phyloP scores from a whole-genome alignment of 331 rosid genomes.

The Malus hybrid region DNA sequence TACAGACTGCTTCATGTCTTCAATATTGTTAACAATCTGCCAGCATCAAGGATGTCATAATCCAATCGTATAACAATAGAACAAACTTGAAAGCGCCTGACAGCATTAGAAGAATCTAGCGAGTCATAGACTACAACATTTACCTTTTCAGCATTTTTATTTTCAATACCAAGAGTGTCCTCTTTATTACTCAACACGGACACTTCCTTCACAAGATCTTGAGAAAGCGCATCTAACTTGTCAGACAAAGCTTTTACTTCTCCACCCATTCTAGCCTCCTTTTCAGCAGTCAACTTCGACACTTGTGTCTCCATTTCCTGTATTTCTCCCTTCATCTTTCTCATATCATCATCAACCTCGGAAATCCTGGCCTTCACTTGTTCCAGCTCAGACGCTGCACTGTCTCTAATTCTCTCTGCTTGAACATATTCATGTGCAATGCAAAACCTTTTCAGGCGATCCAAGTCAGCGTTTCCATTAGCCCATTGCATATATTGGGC shows the following conservation, averaged over 20 bases:
- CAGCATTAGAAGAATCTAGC: not conserved
- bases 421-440: slow-evolving; percentile 71
- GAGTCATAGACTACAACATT: slow-evolving; percentile 8
- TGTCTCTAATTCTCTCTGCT: slow-evolving; percentile 69
- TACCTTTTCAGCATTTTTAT: slow-evolving; percentile 67
- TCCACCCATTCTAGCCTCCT: slow-evolving; percentile 89
- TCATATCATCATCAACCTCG: slow-evolving; percentile 51
- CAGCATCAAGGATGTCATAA: slow-evolving; percentile 15
- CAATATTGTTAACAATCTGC: slow-evolving; percentile 63
- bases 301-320: slow-evolving; percentile 69
- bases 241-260: slow-evolving; percentile 76
- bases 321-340: slow-evolving; percentile 36
- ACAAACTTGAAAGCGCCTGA: not conserved
- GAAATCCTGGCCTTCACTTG: slow-evolving; percentile 59
- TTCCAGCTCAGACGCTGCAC: slow-evolving; percentile 65
- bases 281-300: slow-evolving; percentile 63
- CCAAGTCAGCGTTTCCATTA: slow-evolving; percentile 93
- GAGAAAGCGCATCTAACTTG: slow-evolving; percentile 60
- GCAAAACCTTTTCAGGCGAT: slow-evolving; percentile 81
- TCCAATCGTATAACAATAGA: not conserved
- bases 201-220: slow-evolving; percentile 70
- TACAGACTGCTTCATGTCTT: slow-evolving; percentile 72
- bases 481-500: slow-evolving; percentile 97
- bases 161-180: slow-evolving; percentile 75
- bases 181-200: slow-evolving; percentile 62